Conservation (phyloP, 2,329 filamentous ascomycete genomes). For the Ophiocordyceps robertsii region DNA sequence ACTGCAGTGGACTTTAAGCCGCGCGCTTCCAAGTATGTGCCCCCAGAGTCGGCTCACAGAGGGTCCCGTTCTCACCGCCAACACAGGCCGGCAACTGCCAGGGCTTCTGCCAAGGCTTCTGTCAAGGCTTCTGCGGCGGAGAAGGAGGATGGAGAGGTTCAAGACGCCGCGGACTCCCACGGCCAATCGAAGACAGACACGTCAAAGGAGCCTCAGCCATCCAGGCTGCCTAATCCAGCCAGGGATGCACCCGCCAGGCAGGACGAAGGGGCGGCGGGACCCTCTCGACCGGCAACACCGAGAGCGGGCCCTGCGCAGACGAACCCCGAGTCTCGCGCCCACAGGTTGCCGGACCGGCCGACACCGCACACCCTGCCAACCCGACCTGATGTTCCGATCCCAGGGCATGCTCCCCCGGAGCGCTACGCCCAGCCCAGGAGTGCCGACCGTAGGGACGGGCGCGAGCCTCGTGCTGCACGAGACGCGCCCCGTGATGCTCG, state of each 20-base stretch:
- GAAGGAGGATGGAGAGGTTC: constrained; percentile 62
- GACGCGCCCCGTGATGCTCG: constrained; percentile 14
- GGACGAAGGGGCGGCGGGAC: constrained; percentile 8
- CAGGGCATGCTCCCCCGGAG: constrained; percentile 31
- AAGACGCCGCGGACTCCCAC: constrained; percentile 34
- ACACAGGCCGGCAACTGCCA: constrained; percentile 7
- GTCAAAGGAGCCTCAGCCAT: constrained; percentile 20
- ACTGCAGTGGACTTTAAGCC: constrained; percentile 55
- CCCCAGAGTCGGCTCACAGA: constrained; percentile 6
- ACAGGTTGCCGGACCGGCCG: constrained; percentile 22
- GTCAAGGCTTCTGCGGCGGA: constrained; percentile 23
- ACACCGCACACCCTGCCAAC: constrained; percentile 32
- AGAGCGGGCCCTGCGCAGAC: constrained; percentile 10
- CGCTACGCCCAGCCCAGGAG: constrained; percentile 27
- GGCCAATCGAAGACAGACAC: constrained; percentile 1
- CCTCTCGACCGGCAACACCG: constrained; percentile 14
- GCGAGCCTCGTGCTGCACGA: constrained; percentile 11
- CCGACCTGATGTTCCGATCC: constrained; percentile 44
- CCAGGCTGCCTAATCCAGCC: constrained; percentile 13
- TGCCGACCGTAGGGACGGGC: constrained; percentile 23
- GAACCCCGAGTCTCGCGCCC: constrained; percentile 17
- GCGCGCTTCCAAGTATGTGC: constrained; percentile 21
- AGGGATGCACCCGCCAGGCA: constrained; percentile 13
- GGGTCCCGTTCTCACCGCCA: constrained; percentile 4
- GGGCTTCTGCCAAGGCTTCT: constrained; percentile 3